Percentiles rank a stretch among this genome's conserved stretches.
These are phyloP conservation scores for Kwoniella shivajii DNA, from an alignment of 1,284 basidiomycete genomes.

Conservation along the genomic window DNA sequence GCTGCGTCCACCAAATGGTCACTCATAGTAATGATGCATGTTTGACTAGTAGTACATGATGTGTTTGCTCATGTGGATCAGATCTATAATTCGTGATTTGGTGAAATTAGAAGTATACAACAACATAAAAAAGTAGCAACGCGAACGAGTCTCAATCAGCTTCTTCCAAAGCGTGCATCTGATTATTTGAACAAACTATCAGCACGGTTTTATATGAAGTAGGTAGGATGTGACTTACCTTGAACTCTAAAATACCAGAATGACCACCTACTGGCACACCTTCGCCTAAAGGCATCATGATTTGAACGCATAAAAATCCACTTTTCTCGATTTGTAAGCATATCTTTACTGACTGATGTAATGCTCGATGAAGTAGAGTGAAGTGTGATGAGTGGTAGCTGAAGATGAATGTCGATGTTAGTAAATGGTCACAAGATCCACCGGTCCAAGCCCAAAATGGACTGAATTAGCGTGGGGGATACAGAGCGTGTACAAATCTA, in stretches of 20 bases:
- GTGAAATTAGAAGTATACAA: background rate
- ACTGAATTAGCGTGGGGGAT: no score
- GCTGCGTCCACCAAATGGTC: no score
- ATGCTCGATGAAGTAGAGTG: constrained; percentile 66
- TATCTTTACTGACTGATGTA: constrained; percentile 79
- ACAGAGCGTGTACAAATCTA: no score
- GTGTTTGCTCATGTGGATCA: no score
- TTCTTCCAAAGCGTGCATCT: constrained; percentile 50
- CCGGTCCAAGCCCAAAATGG: no score
- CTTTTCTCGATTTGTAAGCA: constrained; percentile 78
- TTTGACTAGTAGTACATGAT: no score
- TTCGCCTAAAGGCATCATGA: constrained; percentile 68
- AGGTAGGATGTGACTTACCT: constrained; percentile 64
- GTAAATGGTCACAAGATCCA: no score
- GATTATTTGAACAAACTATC: background rate
- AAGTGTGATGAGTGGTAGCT: constrained; percentile 82
- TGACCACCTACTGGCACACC: constrained; percentile 56
- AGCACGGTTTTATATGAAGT: background rate
- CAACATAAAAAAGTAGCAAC: background rate
- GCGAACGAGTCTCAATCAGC: constrained; percentile 31
- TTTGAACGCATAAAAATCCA: constrained; percentile 80
- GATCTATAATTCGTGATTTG: no score
- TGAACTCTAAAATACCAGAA: constrained; percentile 76
- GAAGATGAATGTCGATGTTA: background rate
- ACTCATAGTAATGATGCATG: no score